Evolutionary conservation across 352 stramenopile species (phyloP).

Genomic region (Globisporangium cystogenes): DNA sequence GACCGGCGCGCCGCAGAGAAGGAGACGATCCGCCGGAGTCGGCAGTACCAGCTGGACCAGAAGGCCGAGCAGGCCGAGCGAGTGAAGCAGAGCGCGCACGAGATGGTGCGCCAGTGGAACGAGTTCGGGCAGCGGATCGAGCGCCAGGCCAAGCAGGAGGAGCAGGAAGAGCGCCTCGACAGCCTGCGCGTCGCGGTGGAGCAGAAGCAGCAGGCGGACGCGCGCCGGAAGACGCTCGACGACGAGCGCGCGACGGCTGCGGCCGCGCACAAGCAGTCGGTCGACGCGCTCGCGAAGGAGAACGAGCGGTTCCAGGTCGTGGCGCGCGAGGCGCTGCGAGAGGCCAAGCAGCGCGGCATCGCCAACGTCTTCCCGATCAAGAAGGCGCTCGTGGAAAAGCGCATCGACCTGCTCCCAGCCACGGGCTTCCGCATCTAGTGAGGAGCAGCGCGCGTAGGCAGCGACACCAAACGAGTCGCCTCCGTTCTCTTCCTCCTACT

Average conservation of each 20-base stretch:
- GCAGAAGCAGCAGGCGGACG: conserved; percentile 74
- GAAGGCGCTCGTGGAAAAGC: conserved; percentile 63
- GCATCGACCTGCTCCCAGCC: conserved; percentile 62
- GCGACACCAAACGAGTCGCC: too few relatives aligned
- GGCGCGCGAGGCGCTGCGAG: conserved; percentile 41
- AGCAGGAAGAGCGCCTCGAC: conserved; percentile 49
- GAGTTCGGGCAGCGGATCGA: conserved; percentile 62
- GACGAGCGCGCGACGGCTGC: conserved; percentile 32
- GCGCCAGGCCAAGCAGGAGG: conserved; percentile 50
- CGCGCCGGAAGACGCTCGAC: conserved; percentile 40
- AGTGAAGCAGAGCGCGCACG: conserved; percentile 31
- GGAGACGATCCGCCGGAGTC: conserved; percentile 53
- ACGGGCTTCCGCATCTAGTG: conserved; percentile 67
- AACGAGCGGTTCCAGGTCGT: conserved; percentile 58
- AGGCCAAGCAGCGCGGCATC: conserved; percentile 52
- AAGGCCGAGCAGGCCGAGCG: conserved; percentile 33
- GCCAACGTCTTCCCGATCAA: conserved; percentile 68
- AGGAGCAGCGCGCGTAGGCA: not conserved
- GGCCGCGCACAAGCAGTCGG: conserved; percentile 25
- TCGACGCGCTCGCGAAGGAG: conserved; percentile 31
- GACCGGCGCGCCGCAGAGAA: conserved; percentile 61
- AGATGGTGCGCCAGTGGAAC: conserved; percentile 57
- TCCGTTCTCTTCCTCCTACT: not conserved
- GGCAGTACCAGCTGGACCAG: conserved; percentile 47
- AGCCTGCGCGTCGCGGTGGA: conserved; percentile 55